Evolutionary conservation across 192 early-diverging fungal genomes (phyloP).

Genomic region (Anaeromyces robustus): DNA sequence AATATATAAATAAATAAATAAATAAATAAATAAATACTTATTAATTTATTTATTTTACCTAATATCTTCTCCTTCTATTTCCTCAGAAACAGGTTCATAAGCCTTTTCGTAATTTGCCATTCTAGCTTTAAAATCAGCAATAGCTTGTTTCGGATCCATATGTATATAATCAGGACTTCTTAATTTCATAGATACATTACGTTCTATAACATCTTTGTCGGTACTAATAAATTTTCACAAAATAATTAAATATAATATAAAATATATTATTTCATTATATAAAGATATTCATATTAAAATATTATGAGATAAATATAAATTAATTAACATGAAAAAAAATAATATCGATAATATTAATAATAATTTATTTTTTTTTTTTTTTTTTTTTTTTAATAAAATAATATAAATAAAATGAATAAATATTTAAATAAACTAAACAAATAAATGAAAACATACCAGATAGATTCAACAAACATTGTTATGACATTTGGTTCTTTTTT

Average conservation of each 20-base stretch:
- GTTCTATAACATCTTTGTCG: constrained; percentile 50
- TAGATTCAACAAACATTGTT: constrained; percentile 32
- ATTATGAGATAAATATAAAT: no score
- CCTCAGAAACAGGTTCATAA: constrained; percentile 70
- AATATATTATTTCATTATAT: constrained; percentile 2
- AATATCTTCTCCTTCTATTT: constrained; percentile 61
- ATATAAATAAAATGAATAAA: no score
- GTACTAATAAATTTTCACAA: constrained; percentile 68
- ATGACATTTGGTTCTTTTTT: constrained; percentile 42
- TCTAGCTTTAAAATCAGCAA: constrained; percentile 70
- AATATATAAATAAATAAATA: no score
- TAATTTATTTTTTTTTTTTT: no score
- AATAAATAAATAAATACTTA: no score
- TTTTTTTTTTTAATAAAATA: no score
- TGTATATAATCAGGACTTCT: constrained; percentile 86
- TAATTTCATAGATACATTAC: constrained; percentile 80
- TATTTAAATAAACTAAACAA: no score
- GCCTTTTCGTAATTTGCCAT: constrained; percentile 83
- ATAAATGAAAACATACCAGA: neutral
- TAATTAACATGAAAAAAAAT: no score
- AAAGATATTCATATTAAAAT: no score
- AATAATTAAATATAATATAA: neutral
- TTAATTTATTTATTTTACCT: no score
- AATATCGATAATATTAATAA: no score
- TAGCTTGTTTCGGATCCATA: constrained; percentile 63